A percentile compares a stretch with the other conserved stretches of the same genome.
Evolutionary conservation across 495 filamentous ascomycete genomes (phyloP).

Genomic region (Aspergillus saccharolyticus): DNA sequence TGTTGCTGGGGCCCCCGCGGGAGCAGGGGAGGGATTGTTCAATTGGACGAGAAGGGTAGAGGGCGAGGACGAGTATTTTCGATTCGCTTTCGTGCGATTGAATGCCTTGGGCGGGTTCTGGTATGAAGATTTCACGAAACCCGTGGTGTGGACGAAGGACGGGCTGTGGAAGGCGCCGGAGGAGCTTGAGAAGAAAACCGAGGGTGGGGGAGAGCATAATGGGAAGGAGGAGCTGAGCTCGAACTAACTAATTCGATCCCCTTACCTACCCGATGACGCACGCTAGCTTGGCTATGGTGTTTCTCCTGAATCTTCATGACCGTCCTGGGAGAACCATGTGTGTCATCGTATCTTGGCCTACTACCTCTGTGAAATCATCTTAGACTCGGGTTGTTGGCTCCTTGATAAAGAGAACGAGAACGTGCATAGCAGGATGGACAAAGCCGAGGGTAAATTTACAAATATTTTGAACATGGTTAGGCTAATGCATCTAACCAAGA

Average conservation of each 20-base stretch:
- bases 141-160: slow-evolving; percentile 60
- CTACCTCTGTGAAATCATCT: no score
- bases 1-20: no score
- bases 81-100: slow-evolving; percentile 66
- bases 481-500: background rate
- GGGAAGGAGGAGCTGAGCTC: background rate
- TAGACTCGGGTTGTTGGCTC: no score
- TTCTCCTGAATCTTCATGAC: no score
- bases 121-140: slow-evolving; percentile 72
- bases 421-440: no score
- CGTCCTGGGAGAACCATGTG: no score
- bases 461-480: background rate
- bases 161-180: slow-evolving; percentile 29
- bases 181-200: background rate
- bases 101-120: slow-evolving; percentile 48
- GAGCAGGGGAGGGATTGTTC: slow-evolving; percentile 30
- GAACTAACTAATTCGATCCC: no score
- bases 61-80: slow-evolving; percentile 64
- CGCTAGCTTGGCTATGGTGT: no score
- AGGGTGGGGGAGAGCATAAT: background rate
- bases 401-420: no score
- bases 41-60: slow-evolving; percentile 38
- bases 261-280: no score
- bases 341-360: no score
- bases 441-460: background rate